A percentile compares a stretch with the other conserved stretches of the same genome.
Conservation (phyloP, 2,329 filamentous ascomycete species). For the Bertia moriformis region DNA sequence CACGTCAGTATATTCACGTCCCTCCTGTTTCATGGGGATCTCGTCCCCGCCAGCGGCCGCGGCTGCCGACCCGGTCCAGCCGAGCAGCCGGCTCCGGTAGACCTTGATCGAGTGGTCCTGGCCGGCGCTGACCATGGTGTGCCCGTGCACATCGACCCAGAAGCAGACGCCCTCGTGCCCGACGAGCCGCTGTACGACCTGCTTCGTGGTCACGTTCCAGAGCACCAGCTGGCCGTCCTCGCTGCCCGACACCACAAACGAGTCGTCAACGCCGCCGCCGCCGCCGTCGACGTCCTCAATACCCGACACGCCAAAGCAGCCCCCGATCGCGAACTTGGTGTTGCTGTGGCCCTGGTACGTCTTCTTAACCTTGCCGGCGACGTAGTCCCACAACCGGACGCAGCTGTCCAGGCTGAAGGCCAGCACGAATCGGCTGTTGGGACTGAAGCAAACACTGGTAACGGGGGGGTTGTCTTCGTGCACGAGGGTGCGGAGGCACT, state of each 20-base stretch:
- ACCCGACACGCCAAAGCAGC: constrained; percentile 56
- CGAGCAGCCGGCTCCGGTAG: constrained; percentile 18
- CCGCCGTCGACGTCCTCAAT: constrained; percentile 7
- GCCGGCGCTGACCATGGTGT: constrained; percentile 40
- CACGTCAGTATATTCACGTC: too few species aligned
- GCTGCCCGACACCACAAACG: constrained; percentile 70
- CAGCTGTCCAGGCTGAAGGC: constrained; percentile 85
- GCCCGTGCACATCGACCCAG: constrained; percentile 46
- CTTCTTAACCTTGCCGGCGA: constrained; percentile 80
- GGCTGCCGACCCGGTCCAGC: too few species aligned
- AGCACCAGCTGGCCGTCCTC: constrained; percentile 75
- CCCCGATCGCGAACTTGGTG: constrained; percentile 65
- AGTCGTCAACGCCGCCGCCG: constrained; percentile 12
- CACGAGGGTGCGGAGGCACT: constrained; percentile 85
- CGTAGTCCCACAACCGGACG: constrained; percentile 88
- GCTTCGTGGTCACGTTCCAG: constrained; percentile 83
- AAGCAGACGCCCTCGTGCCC: constrained; percentile 45
- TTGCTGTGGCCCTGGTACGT: constrained; percentile 92
- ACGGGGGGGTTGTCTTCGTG: constrained; percentile 92
- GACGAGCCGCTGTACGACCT: constrained; percentile 55
- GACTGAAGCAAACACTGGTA: constrained; percentile 77
- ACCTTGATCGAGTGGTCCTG: constrained; percentile 37
- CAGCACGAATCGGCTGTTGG: constrained; percentile 84
- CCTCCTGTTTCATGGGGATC: too few species aligned
- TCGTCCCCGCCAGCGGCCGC: too few species aligned